These are phyloP conservation scores for Macadamia integrifolia DNA, from an alignment of 164 flowering plant species.

Conservation along the genomic window DNA sequence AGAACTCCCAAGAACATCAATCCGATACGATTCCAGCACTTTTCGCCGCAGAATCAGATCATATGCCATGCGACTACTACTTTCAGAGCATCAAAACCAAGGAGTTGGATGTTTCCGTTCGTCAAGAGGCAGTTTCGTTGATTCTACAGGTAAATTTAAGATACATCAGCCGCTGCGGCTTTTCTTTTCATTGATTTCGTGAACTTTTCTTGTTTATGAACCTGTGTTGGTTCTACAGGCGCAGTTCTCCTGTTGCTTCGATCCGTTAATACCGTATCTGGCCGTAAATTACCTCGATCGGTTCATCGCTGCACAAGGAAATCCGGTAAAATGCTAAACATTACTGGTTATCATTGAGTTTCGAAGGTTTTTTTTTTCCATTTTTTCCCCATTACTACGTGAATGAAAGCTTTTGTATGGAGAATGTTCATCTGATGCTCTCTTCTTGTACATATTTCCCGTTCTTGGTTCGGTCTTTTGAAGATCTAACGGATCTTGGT, in stretches of 20 bases:
- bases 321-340: constrained; percentile 32
- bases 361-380: background rate
- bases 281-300: constrained; percentile 75
- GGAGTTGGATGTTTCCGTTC: constrained; percentile 18
- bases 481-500: constrained; percentile 9
- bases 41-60: constrained; percentile 47
- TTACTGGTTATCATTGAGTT: background rate
- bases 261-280: constrained; percentile 43
- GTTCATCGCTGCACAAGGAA: constrained; percentile 38
- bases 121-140: constrained; percentile 35
- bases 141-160: constrained; percentile 31
- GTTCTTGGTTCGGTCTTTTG: background rate
- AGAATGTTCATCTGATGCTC: no score
- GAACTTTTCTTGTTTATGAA: background rate
- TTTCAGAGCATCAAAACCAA: constrained; percentile 10
- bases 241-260: constrained; percentile 28
- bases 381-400: background rate
- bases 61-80: constrained; percentile 40
- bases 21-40: constrained; percentile 28
- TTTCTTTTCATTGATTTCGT: background rate
- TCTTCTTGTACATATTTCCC: background rate
- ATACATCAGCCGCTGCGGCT: background rate
- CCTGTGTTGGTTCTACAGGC: constrained; percentile 14
- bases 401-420: no score
- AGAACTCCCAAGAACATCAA: constrained; percentile 15